Conservation (phyloP, 352 stramenopile species). For the Phytophthora macrochlamydospora region DNA sequence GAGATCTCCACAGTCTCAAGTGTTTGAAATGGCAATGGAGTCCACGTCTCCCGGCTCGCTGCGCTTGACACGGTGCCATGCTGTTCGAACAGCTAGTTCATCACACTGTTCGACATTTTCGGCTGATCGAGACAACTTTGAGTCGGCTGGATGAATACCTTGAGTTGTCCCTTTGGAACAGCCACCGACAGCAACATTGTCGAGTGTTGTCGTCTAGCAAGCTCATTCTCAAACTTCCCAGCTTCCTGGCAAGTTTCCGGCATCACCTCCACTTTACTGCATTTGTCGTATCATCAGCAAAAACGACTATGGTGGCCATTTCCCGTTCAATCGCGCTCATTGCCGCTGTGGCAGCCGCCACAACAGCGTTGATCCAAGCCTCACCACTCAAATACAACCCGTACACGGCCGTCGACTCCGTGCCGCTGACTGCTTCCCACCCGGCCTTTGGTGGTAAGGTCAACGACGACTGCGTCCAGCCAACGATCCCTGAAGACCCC, state of each 20-base stretch:
- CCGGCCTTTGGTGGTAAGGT: constrained; percentile 15
- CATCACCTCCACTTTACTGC: background rate
- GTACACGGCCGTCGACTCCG: constrained; percentile 11
- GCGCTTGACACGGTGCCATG: background rate
- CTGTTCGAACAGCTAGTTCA: background rate
- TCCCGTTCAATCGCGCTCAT: constrained; percentile 4
- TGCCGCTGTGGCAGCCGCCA: constrained; percentile 5
- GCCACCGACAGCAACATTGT: background rate
- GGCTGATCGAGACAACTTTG: background rate
- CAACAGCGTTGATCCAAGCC: background rate
- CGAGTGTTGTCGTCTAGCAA: background rate
- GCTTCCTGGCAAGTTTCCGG: constrained; percentile 6
- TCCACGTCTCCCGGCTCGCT: too few relatives aligned
- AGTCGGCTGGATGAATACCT: background rate
- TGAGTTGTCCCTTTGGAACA: background rate
- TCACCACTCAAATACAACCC: constrained; percentile 20
- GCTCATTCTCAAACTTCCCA: constrained; percentile 15
- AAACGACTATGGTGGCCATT: constrained; percentile 1
- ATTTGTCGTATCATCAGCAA: background rate
- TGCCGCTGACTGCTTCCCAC: constrained; percentile 19
- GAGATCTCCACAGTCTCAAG: too few relatives aligned
- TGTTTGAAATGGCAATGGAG: too few relatives aligned
- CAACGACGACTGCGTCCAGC: constrained; percentile 8
- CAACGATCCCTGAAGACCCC: constrained; percentile 12
- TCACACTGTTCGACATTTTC: background rate